A percentile compares a stretch with the other conserved stretches of the same genome.
These are phyloP conservation scores for Aureobasidium musti DNA, from an alignment of 2,329 filamentous ascomycete genomes.

Conservation along the genomic window DNA sequence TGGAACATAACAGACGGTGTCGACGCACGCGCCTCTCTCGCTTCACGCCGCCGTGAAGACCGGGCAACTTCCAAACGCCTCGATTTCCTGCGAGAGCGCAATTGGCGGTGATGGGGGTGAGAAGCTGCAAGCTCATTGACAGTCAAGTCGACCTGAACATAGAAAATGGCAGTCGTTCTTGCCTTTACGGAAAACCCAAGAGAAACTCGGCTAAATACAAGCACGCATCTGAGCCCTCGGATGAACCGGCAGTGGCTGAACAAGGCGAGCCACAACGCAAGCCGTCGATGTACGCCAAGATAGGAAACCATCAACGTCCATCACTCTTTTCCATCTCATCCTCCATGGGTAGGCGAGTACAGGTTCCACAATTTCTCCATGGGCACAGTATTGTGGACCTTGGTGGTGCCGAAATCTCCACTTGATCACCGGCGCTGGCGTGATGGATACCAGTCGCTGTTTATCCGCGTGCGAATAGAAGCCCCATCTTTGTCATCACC, in stretches of 20 bases:
- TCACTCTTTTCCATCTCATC: background rate
- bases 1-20: too few species aligned
- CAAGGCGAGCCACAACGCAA: conserved; percentile 1
- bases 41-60: too few species aligned
- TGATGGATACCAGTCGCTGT: background rate
- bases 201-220: conserved; percentile 12
- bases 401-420: too few species aligned
- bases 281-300: conserved; percentile 8
- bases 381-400: background rate
- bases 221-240: background rate
- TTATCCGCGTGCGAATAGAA: background rate
- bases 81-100: too few species aligned
- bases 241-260: conserved; percentile 15
- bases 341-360: background rate
- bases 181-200: background rate
- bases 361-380: conserved; percentile 2
- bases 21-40: too few species aligned
- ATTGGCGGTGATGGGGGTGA: too few species aligned
- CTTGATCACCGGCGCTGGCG: background rate
- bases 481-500: background rate
- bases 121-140: too few species aligned
- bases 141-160: too few species aligned
- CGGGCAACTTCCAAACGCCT: too few species aligned
- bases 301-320: background rate
- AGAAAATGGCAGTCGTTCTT: background rate